Evolutionary conservation across 2,329 filamentous ascomycete genomes (phyloP), one percentile per base, ranked within the genome.

Genomic region (Cadophora sp.): DNA sequence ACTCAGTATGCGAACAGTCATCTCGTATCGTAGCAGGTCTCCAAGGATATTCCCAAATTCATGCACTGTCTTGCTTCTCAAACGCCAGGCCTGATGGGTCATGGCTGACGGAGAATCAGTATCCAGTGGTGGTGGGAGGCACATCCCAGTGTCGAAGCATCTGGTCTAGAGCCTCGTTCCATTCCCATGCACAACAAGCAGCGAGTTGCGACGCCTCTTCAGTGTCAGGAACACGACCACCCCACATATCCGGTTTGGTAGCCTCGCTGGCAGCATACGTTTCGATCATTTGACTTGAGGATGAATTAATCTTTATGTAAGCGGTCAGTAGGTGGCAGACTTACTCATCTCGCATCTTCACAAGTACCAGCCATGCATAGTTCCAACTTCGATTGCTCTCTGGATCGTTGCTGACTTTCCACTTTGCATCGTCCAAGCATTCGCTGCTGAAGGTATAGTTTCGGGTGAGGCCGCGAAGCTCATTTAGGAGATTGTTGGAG

Each of bases 301-400:
- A 27, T 31, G 37, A 61, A 31, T 75, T 27, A 72, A 69, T 6
- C 7, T 4, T n/a, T 7, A 14, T 26, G 8, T 22, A 8, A n/a
- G 4, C 19, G 24, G 1, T 37, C 4, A 26, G 12, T 22, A 53
- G 22, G 11, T 26, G 22, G 26, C 37, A 43, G 27, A 82, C 86
- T 78, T 80, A 90, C 89, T 90, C 88, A 66, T 87, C 85, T 26
- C 84, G 82, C 62, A 92, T 88, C 78, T 92, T 92, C 51, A 80
- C 81, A 11, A 93, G 80, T 37, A 91, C 88, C 56, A 93, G 80
- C 91, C 91, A 93, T 51, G 89, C 91, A 73, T 91, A 83, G 76
- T 93, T 94, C 91, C 91, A 93, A 76, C 90, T 92, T 27, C 88
- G 84, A 73, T 88, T 89, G 71, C 88, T 91, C 22, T 84, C 81